phyloP scores from a whole-genome alignment of 345 rosid species.

The Nasturtium officinale region DNA sequence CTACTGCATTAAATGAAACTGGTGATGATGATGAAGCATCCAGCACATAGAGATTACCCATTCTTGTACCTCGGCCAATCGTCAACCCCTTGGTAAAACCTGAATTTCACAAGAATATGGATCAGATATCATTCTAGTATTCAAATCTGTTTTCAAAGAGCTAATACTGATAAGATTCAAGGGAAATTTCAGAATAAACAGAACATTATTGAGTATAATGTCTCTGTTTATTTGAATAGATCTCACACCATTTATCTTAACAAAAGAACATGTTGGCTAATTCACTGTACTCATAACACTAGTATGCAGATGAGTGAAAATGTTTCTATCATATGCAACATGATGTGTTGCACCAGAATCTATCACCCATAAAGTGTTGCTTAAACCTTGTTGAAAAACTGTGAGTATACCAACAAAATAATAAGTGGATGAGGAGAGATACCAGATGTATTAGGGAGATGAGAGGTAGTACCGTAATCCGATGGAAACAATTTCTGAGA shows the following conservation, averaged over 20 bases:
- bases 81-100: background rate
- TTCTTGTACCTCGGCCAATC: background rate
- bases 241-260: no score
- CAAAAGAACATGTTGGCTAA: background rate
- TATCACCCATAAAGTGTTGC: background rate
- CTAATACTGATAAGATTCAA: background rate
- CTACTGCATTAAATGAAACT: no score
- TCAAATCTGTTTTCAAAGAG: background rate
- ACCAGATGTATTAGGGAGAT: no score
- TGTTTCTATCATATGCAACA: background rate
- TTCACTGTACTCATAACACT: background rate
- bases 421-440: no score
- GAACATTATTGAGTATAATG: background rate
- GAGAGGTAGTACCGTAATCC: no score
- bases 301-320: background rate
- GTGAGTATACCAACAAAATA: slow-evolving; percentile 29
- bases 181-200: background rate
- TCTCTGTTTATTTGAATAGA: background rate
- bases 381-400: rapidly evolving
- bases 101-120: background rate
- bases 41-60: no score
- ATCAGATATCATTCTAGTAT: background rate
- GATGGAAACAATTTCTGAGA: no score
- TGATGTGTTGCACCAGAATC: background rate
- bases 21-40: no score